Conservation (phyloP, 306 rosid species). For the Casuarina equisetifolia region DNA sequence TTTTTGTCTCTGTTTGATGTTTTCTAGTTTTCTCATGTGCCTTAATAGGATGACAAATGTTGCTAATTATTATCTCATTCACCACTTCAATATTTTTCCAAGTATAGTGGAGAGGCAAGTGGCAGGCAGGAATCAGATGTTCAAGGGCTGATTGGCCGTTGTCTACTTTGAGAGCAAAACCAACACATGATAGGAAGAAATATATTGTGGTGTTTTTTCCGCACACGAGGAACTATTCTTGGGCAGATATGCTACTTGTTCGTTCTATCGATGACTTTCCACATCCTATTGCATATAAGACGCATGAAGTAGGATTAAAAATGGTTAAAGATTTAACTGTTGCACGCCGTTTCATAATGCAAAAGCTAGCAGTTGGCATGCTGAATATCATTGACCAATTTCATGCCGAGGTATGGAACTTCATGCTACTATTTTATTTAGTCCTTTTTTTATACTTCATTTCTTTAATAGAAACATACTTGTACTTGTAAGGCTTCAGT, state of each 20-base stretch:
- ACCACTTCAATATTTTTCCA: slow-evolving; percentile 31
- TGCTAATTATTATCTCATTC: slow-evolving; percentile 32
- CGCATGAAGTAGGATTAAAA: slow-evolving; percentile 72
- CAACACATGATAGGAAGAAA: slow-evolving; percentile 89
- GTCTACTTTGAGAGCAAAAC: slow-evolving; percentile 92
- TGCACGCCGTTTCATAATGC: slow-evolving; percentile 86
- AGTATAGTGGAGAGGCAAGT: slow-evolving; percentile 94
- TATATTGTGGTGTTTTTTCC: slow-evolving; percentile 92
- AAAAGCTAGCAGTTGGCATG: slow-evolving; percentile 84
- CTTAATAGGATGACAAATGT: not conserved
- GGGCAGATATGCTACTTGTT: slow-evolving; percentile 92
- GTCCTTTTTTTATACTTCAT: slow-evolving; percentile 1
- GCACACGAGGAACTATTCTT: slow-evolving; percentile 82
- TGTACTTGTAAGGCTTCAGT: slow-evolving; percentile 14
- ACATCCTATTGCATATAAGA: slow-evolving; percentile 79
- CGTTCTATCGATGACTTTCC: slow-evolving; percentile 76
- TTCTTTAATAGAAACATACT: not conserved
- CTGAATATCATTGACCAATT: slow-evolving; percentile 82
- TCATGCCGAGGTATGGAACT: slow-evolving; percentile 71
- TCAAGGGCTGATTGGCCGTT: slow-evolving; percentile 96
- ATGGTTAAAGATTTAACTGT: slow-evolving; percentile 75
- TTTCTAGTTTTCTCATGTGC: slow-evolving; percentile 7
- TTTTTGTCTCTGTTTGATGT: not conserved
- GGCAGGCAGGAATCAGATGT: slow-evolving; percentile 98
- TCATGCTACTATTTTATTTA: slow-evolving; percentile 17